Percentiles rank a stretch among this genome's conserved stretches.
Evolutionary conservation across 2,329 filamentous ascomycete species (phyloP).

Genomic region (Xenosphaeropsis pyriputrescens): DNA sequence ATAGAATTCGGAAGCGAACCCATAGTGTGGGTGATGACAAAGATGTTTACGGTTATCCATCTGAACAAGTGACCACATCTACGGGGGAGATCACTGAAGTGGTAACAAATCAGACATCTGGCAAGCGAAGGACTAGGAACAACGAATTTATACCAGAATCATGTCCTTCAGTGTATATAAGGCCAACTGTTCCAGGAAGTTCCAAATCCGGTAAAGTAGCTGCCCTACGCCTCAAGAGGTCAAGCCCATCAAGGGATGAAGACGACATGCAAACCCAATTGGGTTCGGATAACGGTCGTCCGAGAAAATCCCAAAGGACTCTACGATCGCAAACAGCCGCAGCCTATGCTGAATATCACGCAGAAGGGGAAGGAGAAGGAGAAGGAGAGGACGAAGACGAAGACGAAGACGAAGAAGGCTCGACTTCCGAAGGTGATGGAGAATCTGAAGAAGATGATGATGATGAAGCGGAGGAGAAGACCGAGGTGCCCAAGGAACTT

Average conservation of each 20-base stretch:
- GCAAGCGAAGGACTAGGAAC: too few relatives aligned
- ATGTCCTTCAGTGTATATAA: too few relatives aligned
- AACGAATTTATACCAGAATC: too few relatives aligned
- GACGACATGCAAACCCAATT: background rate
- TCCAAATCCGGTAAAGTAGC: background rate
- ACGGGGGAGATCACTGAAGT: too few relatives aligned
- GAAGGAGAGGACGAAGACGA: background rate
- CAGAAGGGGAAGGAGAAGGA: background rate
- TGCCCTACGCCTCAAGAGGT: background rate
- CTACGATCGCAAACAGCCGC: background rate
- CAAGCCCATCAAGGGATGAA: background rate
- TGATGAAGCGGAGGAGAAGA: constrained; percentile 4
- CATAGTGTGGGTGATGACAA: background rate
- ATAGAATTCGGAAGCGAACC: background rate
- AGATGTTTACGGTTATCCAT: background rate
- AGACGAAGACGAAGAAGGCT: constrained; percentile 1
- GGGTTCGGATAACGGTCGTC: background rate
- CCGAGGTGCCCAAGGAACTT: constrained; percentile 2
- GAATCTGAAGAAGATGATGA: background rate
- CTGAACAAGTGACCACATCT: background rate
- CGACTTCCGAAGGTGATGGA: background rate
- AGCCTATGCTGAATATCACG: background rate
- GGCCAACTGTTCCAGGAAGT: too few relatives aligned
- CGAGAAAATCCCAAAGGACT: background rate
- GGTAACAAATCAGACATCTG: too few relatives aligned